A percentile compares a stretch with the other conserved stretches of the same genome.
These are phyloP conservation scores for Fusarium sp. DNA, from an alignment of 2,329 filamentous ascomycete species.

Conservation along the genomic window DNA sequence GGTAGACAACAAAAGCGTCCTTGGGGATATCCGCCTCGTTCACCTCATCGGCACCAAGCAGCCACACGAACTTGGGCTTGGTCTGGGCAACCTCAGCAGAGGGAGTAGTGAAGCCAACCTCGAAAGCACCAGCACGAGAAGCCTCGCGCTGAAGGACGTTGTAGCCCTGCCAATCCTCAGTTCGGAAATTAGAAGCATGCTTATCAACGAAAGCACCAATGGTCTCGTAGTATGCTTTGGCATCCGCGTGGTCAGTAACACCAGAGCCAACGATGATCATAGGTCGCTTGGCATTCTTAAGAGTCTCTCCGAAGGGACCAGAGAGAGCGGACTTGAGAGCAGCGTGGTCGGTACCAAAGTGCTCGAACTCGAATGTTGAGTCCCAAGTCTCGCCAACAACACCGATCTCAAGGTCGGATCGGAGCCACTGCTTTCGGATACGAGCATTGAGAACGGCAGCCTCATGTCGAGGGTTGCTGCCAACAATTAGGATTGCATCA, in stretches of 20 bases:
- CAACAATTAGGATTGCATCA: conserved; percentile 89
- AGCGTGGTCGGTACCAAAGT: conserved; percentile 81
- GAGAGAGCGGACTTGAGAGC: conserved; percentile 86
- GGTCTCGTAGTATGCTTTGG: conserved; percentile 92
- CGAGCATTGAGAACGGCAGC: conserved; percentile 94
- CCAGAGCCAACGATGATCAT: conserved; percentile 97
- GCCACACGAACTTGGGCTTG: conserved; percentile 94
- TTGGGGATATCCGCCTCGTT: conserved; percentile 87
- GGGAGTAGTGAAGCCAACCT: conserved; percentile 92
- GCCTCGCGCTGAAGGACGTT: conserved; percentile 95
- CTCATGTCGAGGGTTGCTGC: conserved; percentile 95
- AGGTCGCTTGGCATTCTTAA: conserved; percentile 85
- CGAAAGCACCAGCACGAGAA: conserved; percentile 91
- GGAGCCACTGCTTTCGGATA: conserved; percentile 97
- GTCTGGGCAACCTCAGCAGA: conserved; percentile 83
- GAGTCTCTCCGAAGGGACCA: conserved; percentile 91
- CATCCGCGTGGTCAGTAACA: conserved; percentile 88
- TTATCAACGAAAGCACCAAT: conserved; percentile 93
- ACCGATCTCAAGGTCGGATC: conserved; percentile 92
- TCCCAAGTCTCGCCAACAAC: conserved; percentile 91
- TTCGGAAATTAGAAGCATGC: conserved; percentile 87
- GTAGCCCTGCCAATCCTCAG: conserved; percentile 94
- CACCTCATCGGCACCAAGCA: conserved; percentile 94
- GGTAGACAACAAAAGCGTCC: conserved; percentile 96
- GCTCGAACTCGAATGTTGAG: conserved; percentile 94